Conservation (phyloP, 2,329 filamentous ascomycete genomes). For the Botrytis hyacinthi region DNA sequence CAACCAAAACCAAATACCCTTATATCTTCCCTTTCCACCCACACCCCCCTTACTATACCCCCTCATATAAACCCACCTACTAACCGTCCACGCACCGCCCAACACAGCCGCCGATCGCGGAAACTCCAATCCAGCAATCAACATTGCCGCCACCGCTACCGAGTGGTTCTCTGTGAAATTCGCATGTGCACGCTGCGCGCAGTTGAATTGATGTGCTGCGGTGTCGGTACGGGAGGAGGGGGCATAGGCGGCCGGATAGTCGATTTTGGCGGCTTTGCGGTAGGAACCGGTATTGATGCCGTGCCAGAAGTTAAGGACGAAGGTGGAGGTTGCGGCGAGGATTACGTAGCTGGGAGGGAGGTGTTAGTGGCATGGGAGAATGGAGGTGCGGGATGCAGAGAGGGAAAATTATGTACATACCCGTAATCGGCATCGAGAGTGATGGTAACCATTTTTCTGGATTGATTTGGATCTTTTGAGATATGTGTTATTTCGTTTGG, state of each 20-base stretch:
- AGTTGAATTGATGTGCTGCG: slow-evolving; percentile 56
- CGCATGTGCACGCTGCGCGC: slow-evolving; percentile 60
- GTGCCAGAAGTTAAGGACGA: slow-evolving; percentile 59
- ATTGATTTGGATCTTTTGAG: not conserved
- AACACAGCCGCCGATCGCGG: slow-evolving; percentile 50
- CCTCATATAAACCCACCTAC: slow-evolving; percentile 52
- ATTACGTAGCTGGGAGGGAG: slow-evolving; percentile 57
- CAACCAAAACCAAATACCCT: slow-evolving; percentile 29
- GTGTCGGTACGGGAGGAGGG: slow-evolving; percentile 34
- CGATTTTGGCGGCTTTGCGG: slow-evolving; percentile 53
- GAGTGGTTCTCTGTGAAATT: slow-evolving; percentile 64
- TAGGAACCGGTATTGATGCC: slow-evolving; percentile 45
- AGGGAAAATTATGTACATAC: slow-evolving; percentile 28
- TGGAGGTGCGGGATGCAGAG: not conserved
- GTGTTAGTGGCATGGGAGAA: slow-evolving; percentile 43
- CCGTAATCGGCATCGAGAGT: slow-evolving; percentile 36
- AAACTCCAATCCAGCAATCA: slow-evolving; percentile 56
- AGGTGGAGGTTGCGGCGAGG: slow-evolving; percentile 53
- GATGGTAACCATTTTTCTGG: slow-evolving; percentile 33
- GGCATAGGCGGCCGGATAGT: slow-evolving; percentile 58
- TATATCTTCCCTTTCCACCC: slow-evolving; percentile 35
- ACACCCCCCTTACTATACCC: slow-evolving; percentile 44
- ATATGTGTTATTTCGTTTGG: not conserved
- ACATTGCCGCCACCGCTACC: slow-evolving; percentile 50
- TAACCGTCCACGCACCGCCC: slow-evolving; percentile 53